Evolutionary conservation across 305 asterid species (phyloP).

Genomic region (Fraxinus sp.): DNA sequence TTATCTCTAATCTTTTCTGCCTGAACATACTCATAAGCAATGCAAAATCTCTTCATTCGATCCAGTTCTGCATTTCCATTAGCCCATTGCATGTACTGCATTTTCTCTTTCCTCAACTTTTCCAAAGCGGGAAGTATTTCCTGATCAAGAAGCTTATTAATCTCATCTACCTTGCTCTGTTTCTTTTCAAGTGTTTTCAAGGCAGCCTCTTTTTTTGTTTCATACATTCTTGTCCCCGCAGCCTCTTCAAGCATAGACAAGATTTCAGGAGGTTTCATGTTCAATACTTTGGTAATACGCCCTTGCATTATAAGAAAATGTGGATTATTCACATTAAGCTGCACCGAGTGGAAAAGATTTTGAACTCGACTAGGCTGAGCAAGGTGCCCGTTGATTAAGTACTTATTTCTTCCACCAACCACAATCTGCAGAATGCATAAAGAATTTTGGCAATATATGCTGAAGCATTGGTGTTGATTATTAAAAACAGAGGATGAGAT

Average conservation of each 20-base stretch:
- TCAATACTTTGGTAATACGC: conserved; percentile 91
- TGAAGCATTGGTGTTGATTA: background rate
- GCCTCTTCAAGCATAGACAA: conserved; percentile 99
- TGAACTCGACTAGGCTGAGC: conserved; percentile 99
- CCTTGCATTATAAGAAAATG: conserved; percentile 99
- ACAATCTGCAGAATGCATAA: conserved; percentile 66
- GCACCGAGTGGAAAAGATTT: conserved; percentile 98
- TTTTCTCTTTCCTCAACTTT: conserved; percentile 88
- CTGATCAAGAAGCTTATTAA: conserved; percentile 95
- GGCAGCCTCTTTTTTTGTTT: conserved; percentile 96
- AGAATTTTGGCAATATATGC: background rate
- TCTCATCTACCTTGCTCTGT: conserved; percentile 94
- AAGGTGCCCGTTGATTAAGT: conserved; percentile 89
- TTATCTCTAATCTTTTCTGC: conserved; percentile 75
- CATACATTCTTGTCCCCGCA: conserved; percentile 99
- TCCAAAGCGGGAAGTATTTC: conserved; percentile 97
- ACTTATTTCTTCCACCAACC: conserved; percentile 99
- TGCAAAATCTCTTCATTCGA: conserved; percentile 83
- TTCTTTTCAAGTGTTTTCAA: conserved; percentile 96
- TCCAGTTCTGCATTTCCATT: conserved; percentile 90
- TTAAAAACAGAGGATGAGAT: background rate
- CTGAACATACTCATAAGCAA: conserved; percentile 84
- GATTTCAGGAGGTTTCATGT: conserved; percentile 97
- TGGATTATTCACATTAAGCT: conserved; percentile 93
- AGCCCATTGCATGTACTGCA: conserved; percentile 99